These are phyloP conservation scores for Picea sitchensis DNA, from an alignment of 75 land plant genomes.

Conservation along the genomic window DNA sequence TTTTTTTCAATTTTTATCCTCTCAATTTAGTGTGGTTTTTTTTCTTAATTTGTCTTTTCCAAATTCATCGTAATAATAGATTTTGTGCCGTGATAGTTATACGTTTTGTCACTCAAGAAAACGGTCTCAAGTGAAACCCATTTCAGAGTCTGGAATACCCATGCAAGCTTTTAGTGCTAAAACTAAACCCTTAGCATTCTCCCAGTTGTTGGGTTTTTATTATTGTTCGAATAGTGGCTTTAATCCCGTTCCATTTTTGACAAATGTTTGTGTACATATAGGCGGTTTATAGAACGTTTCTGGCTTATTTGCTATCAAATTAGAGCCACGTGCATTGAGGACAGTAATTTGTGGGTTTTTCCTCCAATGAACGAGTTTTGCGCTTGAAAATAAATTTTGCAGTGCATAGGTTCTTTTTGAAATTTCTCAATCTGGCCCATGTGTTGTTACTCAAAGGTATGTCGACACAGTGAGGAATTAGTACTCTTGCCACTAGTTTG, in stretches of 20 bases:
- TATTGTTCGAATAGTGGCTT: neutral
- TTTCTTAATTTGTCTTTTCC: neutral
- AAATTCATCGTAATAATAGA: neutral
- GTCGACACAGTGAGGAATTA: neutral
- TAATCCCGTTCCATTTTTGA: neutral
- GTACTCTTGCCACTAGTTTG: neutral
- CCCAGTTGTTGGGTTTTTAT: neutral
- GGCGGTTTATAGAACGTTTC: neutral
- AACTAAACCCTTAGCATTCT: too few relatives aligned
- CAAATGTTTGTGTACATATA: neutral
- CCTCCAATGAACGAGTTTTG: neutral
- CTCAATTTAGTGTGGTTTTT: neutral
- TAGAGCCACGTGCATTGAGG: neutral
- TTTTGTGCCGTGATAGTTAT: neutral
- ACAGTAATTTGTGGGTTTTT: neutral
- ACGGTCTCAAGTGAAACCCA: neutral
- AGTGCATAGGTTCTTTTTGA: neutral
- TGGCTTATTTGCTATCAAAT: neutral
- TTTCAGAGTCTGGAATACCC: neutral
- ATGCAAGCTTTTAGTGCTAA: slow-evolving; percentile 1
- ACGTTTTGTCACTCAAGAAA: neutral
- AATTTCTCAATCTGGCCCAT: neutral
- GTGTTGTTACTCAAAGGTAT: neutral
- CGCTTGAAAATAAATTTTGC: neutral
- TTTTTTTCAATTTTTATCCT: neutral